These are phyloP conservation scores for Peniophora sp. DNA, from an alignment of 1,284 basidiomycete genomes.

Conservation along the genomic window DNA sequence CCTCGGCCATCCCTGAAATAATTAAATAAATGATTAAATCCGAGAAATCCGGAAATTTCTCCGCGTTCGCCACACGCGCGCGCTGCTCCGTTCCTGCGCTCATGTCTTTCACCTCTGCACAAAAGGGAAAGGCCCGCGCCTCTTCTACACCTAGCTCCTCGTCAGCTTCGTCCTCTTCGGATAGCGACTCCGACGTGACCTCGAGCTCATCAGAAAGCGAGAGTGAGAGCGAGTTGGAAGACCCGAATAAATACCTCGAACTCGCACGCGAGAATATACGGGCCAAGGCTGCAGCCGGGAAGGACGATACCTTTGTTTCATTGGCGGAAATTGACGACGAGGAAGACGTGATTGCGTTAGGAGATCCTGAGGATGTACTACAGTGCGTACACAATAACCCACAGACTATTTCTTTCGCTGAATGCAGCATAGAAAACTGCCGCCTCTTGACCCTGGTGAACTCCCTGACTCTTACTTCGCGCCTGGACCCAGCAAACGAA, in stretches of 20 bases:
- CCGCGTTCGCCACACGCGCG: neutral
- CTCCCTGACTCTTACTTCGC: slow-evolving; percentile 58
- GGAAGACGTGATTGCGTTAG: slow-evolving; percentile 40
- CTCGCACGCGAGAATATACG: slow-evolving; percentile 56
- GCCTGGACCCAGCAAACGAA: slow-evolving; percentile 23
- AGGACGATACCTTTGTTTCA: neutral
- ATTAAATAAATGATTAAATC: too few relatives aligned
- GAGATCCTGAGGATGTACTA: slow-evolving; percentile 20
- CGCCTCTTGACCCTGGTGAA: slow-evolving; percentile 53
- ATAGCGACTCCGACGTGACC: slow-evolving; percentile 24
- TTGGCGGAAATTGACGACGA: slow-evolving; percentile 27
- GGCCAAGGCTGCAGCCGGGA: slow-evolving; percentile 4
- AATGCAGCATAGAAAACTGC: slow-evolving; percentile 43
- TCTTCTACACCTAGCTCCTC: slow-evolving; percentile 11
- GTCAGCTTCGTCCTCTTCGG: slow-evolving; percentile 14
- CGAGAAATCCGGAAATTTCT: neutral
- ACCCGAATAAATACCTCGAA: slow-evolving; percentile 50
- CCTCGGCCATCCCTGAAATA: too few relatives aligned
- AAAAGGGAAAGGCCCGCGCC: slow-evolving; percentile 39
- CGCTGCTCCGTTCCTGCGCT: slow-evolving; percentile 4
- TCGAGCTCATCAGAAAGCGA: slow-evolving; percentile 19
- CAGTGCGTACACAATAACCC: slow-evolving; percentile 27
- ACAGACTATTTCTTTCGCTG: slow-evolving; percentile 4
- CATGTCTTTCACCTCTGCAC: slow-evolving; percentile 16
- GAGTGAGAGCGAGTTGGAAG: slow-evolving; percentile 19